These are phyloP conservation scores for Aspergillus eucalypticola DNA, from an alignment of 2,329 filamentous ascomycete species.

Conservation along the genomic window DNA sequence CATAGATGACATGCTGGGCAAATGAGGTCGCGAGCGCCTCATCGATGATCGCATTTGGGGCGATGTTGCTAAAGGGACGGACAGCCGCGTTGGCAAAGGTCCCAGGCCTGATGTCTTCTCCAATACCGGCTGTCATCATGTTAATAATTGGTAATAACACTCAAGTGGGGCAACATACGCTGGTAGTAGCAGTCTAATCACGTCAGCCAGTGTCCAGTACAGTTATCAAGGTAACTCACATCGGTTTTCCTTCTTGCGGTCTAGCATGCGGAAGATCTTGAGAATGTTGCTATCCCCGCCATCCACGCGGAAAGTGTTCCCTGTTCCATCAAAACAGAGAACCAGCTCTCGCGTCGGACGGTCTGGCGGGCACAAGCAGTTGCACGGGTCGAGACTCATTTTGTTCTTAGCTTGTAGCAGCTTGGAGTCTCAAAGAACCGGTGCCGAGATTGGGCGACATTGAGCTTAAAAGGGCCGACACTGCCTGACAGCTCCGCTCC, in stretches of 20 bases:
- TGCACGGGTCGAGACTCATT: background rate
- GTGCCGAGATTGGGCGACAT: background rate
- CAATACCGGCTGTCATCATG: slow-evolving; percentile 19
- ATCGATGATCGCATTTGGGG: slow-evolving; percentile 14
- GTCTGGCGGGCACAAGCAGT: background rate
- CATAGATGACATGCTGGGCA: slow-evolving; percentile 22
- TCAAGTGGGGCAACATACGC: slow-evolving; percentile 12
- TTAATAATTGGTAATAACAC: background rate
- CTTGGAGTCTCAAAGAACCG: background rate
- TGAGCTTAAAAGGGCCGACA: background rate
- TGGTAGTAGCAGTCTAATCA: slow-evolving; percentile 24
- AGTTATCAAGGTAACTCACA: slow-evolving; percentile 12
- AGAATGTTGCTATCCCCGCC: slow-evolving; percentile 46
- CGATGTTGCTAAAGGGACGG: slow-evolving; percentile 13
- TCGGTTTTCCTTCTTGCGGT: slow-evolving; percentile 29
- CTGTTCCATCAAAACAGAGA: slow-evolving; percentile 45
- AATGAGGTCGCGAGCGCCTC: slow-evolving; percentile 21
- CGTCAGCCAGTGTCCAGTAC: background rate
- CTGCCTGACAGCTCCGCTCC: background rate
- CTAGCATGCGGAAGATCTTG: slow-evolving; percentile 44
- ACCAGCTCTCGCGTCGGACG: slow-evolving; percentile 25
- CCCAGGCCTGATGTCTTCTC: slow-evolving; percentile 17
- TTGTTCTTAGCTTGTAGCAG: background rate
- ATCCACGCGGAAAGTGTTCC: slow-evolving; percentile 41
- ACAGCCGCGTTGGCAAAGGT: slow-evolving; percentile 15